A percentile compares a stretch with the other conserved stretches of the same genome.
These are phyloP conservation scores for Austropuccinia psidii DNA, from an alignment of 1,284 basidiomycete species.

Conservation along the genomic window DNA sequence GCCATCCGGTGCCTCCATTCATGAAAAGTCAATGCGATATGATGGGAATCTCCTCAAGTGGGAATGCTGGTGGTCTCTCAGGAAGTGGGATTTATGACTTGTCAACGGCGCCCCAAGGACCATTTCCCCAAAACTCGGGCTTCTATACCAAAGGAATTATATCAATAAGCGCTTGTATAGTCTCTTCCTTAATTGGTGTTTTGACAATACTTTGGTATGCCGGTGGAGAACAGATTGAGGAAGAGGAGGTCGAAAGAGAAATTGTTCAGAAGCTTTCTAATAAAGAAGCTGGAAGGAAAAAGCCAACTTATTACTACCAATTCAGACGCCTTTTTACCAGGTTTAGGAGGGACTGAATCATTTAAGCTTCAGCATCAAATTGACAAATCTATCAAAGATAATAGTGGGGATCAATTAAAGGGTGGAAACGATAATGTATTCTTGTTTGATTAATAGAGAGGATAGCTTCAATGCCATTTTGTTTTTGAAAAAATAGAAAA, in stretches of 20 bases:
- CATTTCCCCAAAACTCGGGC: constrained; percentile 18
- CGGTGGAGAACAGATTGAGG: constrained; percentile 44
- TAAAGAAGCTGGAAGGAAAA: too few species aligned
- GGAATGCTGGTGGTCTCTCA: constrained; percentile 20
- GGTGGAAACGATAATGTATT: too few species aligned
- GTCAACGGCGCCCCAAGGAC: constrained; percentile 19
- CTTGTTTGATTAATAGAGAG: too few species aligned
- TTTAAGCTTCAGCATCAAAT: too few species aligned
- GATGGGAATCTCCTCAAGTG: constrained; percentile 1
- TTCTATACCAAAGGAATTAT: constrained; percentile 52
- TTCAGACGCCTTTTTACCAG: too few species aligned
- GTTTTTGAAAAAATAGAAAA: too few species aligned
- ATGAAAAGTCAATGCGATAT: constrained; percentile 20
- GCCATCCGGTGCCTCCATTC: constrained; percentile 37
- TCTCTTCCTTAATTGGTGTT: constrained; percentile 75
- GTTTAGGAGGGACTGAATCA: too few species aligned
- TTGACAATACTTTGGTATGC: constrained; percentile 68
- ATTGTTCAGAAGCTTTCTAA: constrained; percentile 38
- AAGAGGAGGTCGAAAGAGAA: constrained; percentile 43
- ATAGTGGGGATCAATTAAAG: too few species aligned
- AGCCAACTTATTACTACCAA: too few species aligned
- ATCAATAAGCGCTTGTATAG: constrained; percentile 74
- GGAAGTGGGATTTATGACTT: constrained; percentile 19
- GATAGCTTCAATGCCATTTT: too few species aligned
- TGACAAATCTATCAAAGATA: too few species aligned